A percentile compares a stretch with the other conserved stretches of the same genome.
These are phyloP conservation scores for Solanum bulbocastanum DNA, from an alignment of 257 asterid species.

Conservation along the genomic window DNA sequence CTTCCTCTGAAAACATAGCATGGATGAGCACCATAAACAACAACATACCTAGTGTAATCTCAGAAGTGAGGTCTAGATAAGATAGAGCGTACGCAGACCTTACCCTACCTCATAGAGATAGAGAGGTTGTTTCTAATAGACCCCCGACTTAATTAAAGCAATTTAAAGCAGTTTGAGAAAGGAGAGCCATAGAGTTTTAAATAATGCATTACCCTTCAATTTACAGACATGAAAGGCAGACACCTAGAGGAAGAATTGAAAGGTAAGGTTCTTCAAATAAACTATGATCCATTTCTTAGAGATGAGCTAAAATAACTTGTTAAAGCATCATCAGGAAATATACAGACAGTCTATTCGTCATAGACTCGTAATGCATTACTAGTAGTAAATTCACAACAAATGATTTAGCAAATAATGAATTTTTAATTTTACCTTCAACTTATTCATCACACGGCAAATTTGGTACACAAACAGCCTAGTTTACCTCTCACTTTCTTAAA, in stretches of 20 bases:
- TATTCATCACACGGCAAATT: neutral
- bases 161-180: neutral
- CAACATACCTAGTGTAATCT: neutral
- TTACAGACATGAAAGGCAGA: neutral
- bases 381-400: neutral
- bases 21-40: neutral
- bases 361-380: neutral
- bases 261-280: neutral
- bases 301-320: neutral
- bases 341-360: neutral
- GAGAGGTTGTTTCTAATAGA: neutral
- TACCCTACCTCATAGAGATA: neutral
- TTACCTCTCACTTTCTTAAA: constrained; percentile 4
- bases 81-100: neutral
- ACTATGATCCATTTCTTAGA: neutral
- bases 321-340: neutral
- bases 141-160: neutral
- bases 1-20: neutral
- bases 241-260: neutral
- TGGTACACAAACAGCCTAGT: neutral
- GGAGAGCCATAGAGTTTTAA: neutral
- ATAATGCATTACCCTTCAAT: neutral
- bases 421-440: neutral
- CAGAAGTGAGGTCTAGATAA: neutral
- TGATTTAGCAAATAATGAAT: neutral